Base-by-base conservation (phyloP, 163 green algal genomes). In the Coccomyxa subellipsoidea region DNA sequence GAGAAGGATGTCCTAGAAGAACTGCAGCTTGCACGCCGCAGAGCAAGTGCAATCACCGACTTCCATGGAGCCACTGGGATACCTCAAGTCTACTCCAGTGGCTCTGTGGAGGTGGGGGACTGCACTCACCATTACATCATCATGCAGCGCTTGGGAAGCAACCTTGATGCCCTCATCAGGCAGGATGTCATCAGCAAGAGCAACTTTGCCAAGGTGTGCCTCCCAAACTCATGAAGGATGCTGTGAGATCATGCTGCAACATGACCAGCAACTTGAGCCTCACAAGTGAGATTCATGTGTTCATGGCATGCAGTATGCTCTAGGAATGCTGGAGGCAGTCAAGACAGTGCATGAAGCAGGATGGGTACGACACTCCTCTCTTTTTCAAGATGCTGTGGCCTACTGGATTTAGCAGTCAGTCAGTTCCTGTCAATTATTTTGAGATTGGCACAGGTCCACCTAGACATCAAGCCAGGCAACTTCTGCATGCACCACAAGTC, bases 381-480 rank as follows among this genome's bases (percentile, higher is more conserved):
- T 23, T 59, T 27, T 8, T 27, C 66, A 73, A 9, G n/a, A 73
- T 66, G 47, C 18, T 29, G 47, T 18, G 18, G 12, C 47, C 12
- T 12, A 66, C 12, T 12, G 47, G 12, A 66, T 29, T 66, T 18
- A 66, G 47, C 12, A 12, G 12, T 66, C 12, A 12, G 18, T 18
- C 47, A 66, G 47, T 29, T 18, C 12, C 12, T 18, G 18, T 66
- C 47, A 18, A 66, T 18, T 66, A 18, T 66, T 12, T 66, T 66
- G 47, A 18, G 18, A 66, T 12, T 66, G 18, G 47, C 12, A 66
- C 77, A 70, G 77, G 40, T 81, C 9, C 77, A 81, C 77, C n/a
- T 53, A 0, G 77, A 81, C 31, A 40, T 81, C 40, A 81, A 81
- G 77, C 77, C 77, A 35, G 77, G n/a, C 39, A 81, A 81, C 40